These are phyloP conservation scores for Solanum dulcamara DNA, from an alignment of 257 asterid species.

Conservation along the genomic window DNA sequence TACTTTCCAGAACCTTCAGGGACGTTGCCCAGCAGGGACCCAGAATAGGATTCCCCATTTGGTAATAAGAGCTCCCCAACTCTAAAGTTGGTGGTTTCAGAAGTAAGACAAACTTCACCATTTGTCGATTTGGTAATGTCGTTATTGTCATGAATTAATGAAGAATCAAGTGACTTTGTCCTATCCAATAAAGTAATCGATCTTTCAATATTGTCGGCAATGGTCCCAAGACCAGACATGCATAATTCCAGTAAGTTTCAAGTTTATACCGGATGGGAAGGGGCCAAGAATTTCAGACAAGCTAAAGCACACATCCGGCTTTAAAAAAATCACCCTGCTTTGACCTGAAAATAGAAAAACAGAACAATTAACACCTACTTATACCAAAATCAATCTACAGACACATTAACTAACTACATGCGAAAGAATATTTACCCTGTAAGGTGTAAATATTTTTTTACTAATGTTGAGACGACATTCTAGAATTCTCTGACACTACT, in stretches of 20 bases:
- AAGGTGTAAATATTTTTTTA: background rate
- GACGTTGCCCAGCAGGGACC: constrained; percentile 48
- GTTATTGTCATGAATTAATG: constrained; percentile 22
- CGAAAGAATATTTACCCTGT: background rate
- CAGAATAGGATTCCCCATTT: constrained; percentile 53
- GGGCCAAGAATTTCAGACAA: constrained; percentile 14
- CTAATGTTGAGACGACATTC: background rate
- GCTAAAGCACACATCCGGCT: constrained; percentile 1
- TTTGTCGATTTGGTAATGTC: constrained; percentile 13
- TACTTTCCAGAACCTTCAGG: constrained; percentile 80
- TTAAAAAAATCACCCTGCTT: background rate
- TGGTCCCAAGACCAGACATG: constrained; percentile 91
- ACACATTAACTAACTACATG: background rate
- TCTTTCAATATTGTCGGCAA: constrained; percentile 34
- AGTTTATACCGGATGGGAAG: constrained; percentile 19
- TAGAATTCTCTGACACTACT: background rate
- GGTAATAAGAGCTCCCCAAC: constrained; percentile 36
- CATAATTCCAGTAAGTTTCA: constrained; percentile 45
- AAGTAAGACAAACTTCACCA: constrained; percentile 42
- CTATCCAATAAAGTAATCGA: constrained; percentile 45
- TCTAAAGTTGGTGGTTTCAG: constrained; percentile 36
- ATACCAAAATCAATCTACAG: background rate
- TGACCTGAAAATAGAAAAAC: background rate
- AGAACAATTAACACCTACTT: background rate
- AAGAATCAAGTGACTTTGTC: constrained; percentile 43